Conservation (phyloP, 345 rosid species). For the Hirschfeldia incana region DNA sequence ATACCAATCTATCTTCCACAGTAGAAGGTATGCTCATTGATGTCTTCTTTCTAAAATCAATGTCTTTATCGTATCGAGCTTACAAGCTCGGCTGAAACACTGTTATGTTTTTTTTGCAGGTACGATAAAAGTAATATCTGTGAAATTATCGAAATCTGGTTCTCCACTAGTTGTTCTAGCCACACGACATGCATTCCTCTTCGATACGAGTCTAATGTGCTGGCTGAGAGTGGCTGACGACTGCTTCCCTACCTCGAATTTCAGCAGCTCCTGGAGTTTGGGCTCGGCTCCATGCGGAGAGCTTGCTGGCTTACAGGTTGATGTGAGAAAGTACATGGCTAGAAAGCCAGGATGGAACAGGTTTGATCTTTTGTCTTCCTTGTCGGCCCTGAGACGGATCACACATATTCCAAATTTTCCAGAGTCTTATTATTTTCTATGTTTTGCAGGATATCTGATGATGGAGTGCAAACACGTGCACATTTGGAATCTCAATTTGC, state of each 20-base stretch:
- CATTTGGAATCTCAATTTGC: slow-evolving; percentile 97
- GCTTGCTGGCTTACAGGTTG: slow-evolving; percentile 92
- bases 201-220: slow-evolving; percentile 84
- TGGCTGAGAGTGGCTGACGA: slow-evolving; percentile 99
- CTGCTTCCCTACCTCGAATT: slow-evolving; percentile 98
- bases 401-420: not conserved
- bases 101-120: slow-evolving; percentile 47
- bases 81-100: too few species aligned
- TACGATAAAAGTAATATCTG: slow-evolving; percentile 86
- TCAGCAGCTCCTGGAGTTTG: slow-evolving; percentile 89
- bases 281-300: slow-evolving; percentile 86
- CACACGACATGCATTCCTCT: slow-evolving; percentile 92
- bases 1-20: slow-evolving; percentile 55
- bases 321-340: slow-evolving; percentile 90
- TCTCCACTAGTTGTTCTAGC: slow-evolving; percentile 94
- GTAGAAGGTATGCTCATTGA: slow-evolving; percentile 39
- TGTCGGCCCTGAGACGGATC: not conserved
- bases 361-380: slow-evolving; percentile 43
- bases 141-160: slow-evolving; percentile 88
- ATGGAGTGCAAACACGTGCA: slow-evolving; percentile 93
- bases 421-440: not conserved
- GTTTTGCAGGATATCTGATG: slow-evolving; percentile 83
- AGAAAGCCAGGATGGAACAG: slow-evolving; percentile 99
- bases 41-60: not conserved
- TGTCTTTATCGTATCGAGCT: not conserved